Evolutionary conservation across 208 protist species (phyloP), one percentile per base, ranked within the genome.

Genomic region (Tritrichomonas musculus): DNA sequence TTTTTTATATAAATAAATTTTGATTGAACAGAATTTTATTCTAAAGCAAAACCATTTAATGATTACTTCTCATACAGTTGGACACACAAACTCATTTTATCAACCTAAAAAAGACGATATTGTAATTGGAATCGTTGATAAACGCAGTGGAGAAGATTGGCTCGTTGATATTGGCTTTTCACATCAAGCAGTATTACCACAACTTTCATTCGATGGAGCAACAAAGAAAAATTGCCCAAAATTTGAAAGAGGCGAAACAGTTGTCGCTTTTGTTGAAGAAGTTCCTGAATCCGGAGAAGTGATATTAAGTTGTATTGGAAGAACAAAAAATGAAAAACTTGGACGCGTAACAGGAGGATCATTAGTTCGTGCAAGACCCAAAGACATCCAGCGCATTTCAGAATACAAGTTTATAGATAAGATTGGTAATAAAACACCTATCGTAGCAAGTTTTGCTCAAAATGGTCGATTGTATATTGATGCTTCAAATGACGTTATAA

Each of bases 271-370:
- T 4, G 73, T 84, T 9, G 73, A 84, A 84, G 41, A 84, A 53
- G 73, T 84, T 53, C 73, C 73, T n/a, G 73, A 84, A 84, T 3
- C 73, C 4, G 73, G 73, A 1, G 73, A 84, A 84, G 44, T 84
- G 25, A 14, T 84, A n/a, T 84, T 84, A 30, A 53, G 5, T 84
- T 84, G 73, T 30, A 33, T 84, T 33, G 25, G 25, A 53, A 84
- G 73, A n/a, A 84, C 73, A 1, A 49, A 84, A 53, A 53, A 49
- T 33, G 73, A 84, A n/a, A 53, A 33, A 22, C 44, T 84, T 30
- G 73, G 73, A 4, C 5, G 17, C 49, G 3, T 84, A n/a, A 53
- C 44, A 33, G 73, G 73, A n/a, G 73, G 73, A 49, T 33, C 73
- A 13, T 1, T 84, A 11, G 9, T 84, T 33, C 20, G 73, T 4